Percentiles rank a stretch among this genome's conserved stretches.
These are phyloP conservation scores for Paramyrothecium roridum DNA, from an alignment of 2,329 filamentous ascomycete genomes.

Conservation along the genomic window DNA sequence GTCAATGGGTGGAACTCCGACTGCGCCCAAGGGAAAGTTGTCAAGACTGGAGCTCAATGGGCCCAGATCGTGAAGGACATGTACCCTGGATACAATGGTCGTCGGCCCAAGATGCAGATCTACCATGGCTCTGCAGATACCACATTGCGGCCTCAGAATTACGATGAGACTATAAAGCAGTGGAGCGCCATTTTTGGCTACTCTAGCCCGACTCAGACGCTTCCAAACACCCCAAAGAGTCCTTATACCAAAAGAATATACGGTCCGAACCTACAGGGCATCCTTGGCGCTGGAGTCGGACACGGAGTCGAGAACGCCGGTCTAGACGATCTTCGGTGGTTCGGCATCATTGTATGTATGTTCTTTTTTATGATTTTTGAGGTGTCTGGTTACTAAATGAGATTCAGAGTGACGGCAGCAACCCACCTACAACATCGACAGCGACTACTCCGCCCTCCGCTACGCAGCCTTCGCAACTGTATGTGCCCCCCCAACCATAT, in stretches of 20 bases:
- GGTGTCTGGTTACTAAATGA: background rate
- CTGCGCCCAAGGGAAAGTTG: conserved; percentile 48
- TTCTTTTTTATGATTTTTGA: background rate
- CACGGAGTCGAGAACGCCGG: conserved; percentile 13
- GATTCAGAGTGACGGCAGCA: background rate
- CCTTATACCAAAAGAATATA: conserved; percentile 37
- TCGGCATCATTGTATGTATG: conserved; percentile 10
- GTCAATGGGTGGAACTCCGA: conserved; percentile 51
- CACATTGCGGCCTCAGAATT: conserved; percentile 49
- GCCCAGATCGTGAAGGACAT: conserved; percentile 37
- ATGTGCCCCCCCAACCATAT: background rate
- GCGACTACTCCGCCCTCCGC: background rate
- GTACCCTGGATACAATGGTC: conserved; percentile 47
- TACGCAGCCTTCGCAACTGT: background rate
- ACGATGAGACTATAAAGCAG: conserved; percentile 55
- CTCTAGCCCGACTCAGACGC: conserved; percentile 22
- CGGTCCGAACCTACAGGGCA: conserved; percentile 23
- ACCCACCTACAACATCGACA: conserved; percentile 1
- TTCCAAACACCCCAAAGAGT: conserved; percentile 28
- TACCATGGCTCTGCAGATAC: conserved; percentile 54
- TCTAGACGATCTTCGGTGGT: conserved; percentile 14
- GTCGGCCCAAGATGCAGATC: conserved; percentile 55
- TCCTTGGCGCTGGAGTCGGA: conserved; percentile 10
- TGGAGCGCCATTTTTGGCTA: conserved; percentile 50
- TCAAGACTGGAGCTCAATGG: conserved; percentile 36